Conservation (phyloP, 805 yeast species). For the Metschnikowia chrysomelidarum region DNA sequence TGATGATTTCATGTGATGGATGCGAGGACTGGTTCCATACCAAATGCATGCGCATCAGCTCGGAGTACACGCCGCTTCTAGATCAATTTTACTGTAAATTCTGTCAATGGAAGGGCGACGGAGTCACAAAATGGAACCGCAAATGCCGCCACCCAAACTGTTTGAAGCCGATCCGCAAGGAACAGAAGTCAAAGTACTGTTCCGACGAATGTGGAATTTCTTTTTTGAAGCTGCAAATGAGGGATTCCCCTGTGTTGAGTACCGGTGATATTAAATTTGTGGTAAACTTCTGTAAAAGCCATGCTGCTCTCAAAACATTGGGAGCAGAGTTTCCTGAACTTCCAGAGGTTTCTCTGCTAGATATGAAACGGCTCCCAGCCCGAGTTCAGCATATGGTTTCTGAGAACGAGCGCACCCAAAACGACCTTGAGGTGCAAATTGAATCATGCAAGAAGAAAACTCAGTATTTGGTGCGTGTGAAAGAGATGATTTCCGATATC, state of each 20-base stretch:
- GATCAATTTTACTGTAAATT: conserved; percentile 69
- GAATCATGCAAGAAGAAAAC: conserved; percentile 17
- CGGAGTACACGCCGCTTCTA: conserved; percentile 52
- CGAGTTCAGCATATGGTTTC: conserved; percentile 20
- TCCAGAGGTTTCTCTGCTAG: conserved; percentile 28
- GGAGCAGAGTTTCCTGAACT: conserved; percentile 45
- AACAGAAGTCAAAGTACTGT: conserved; percentile 67
- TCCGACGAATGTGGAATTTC: conserved; percentile 62
- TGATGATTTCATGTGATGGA: conserved; percentile 94
- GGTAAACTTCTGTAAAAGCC: conserved; percentile 22
- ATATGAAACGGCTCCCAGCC: conserved; percentile 18
- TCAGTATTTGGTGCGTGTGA: conserved; percentile 27
- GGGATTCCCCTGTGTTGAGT: conserved; percentile 19
- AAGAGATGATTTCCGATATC: conserved; percentile 35
- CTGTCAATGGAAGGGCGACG: conserved; percentile 56
- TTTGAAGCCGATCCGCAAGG: conserved; percentile 46
- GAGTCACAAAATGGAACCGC: conserved; percentile 66
- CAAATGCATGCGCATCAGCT: conserved; percentile 62
- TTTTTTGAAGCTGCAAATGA: conserved; percentile 35
- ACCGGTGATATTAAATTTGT: conserved; percentile 23
- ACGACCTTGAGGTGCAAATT: conserved; percentile 19
- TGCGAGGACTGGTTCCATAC: conserved; percentile 97
- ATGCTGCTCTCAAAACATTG: conserved; percentile 24
- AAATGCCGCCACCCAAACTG: conserved; percentile 68
- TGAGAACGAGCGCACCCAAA: conserved; percentile 8